Conservation (phyloP, 331 rosid species). For the Malus hybrid region DNA sequence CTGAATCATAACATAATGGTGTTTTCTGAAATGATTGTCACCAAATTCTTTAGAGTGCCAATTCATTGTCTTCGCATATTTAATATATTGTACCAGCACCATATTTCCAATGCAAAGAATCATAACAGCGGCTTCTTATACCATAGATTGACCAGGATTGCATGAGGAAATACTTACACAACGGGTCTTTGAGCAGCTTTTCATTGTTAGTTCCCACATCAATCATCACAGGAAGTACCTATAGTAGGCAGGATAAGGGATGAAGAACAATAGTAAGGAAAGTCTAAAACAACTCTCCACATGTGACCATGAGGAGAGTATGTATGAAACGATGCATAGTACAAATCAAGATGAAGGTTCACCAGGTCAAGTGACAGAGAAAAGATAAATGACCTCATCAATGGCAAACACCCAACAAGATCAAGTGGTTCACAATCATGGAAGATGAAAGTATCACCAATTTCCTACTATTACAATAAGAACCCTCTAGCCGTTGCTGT, state of each 20-base stretch:
- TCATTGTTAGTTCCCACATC: constrained; percentile 96
- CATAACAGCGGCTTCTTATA: not conserved
- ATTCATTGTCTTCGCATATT: not conserved
- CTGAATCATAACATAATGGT: not conserved
- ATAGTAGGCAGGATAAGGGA: not conserved
- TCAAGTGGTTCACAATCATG: not conserved
- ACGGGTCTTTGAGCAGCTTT: constrained; percentile 68
- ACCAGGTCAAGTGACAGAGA: not conserved
- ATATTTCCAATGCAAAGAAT: not conserved
- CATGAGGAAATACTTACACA: constrained; percentile 52
- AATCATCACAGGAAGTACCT: constrained; percentile 99
- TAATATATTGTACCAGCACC: not conserved
- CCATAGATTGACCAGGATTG: not conserved
- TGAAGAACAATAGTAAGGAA: not conserved
- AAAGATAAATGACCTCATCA: not conserved
- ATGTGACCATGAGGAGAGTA: not conserved
- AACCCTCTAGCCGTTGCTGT: not conserved
- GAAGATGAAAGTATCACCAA: not conserved
- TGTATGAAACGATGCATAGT: not conserved
- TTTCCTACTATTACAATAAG: not conserved
- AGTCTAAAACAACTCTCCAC: not conserved
- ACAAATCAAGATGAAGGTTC: not conserved
- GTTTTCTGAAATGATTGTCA: not conserved
- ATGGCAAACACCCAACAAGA: not conserved
- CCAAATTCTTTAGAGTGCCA: not conserved